Evolutionary conservation across 192 early-diverging fungal species (phyloP), one percentile per base, ranked within the genome.

Genomic region (Coemansia sp.): DNA sequence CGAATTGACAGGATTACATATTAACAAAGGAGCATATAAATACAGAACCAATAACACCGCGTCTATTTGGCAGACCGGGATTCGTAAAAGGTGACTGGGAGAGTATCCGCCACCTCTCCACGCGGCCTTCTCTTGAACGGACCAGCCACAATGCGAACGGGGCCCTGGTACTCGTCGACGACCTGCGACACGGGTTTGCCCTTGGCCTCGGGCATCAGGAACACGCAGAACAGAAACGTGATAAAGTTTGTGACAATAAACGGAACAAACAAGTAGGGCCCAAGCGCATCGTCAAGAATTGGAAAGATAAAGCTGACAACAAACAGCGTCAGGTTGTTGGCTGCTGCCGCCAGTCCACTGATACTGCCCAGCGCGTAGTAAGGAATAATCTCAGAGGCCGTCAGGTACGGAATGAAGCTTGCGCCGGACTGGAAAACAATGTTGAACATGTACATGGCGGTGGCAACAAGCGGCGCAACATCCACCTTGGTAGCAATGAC

Each of bases 341-440:
- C 63, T 1, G 89, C 83, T 14, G 90, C 67, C 4, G 87, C 89
- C 64, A 90, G 63, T 1, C 89, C 86, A 20, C 85, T 83, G 4
- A 90, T 89, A 64, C 85, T 87, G 17, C 88, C 87, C 5, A 87
- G 85, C 0, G 85, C 90, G 19, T 75, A 73, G 22, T 88, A 90
- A 17, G 90, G 90, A 2, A 93, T 86, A 11, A 93, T 64, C 76
- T 93, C 91, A 14, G 90, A 88, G 7, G 88, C 87, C 16, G 89
- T 88, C 37, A 93, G 65, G 54, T 91, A 97, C 3, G 95, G 91
- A 60, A 97, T 92, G 17, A 91, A 90, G 5, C 95, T 94, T 88
- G 72, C 48, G 87, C 95, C 65, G 90, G 83, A 10, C 86, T 92
- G 85, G 90, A 97, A 92, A 14, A 94, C 92, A 82, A 93, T 89